phyloP scores from a whole-genome alignment of 352 stramenopile genomes.

The Nothophytophthora sp. region DNA sequence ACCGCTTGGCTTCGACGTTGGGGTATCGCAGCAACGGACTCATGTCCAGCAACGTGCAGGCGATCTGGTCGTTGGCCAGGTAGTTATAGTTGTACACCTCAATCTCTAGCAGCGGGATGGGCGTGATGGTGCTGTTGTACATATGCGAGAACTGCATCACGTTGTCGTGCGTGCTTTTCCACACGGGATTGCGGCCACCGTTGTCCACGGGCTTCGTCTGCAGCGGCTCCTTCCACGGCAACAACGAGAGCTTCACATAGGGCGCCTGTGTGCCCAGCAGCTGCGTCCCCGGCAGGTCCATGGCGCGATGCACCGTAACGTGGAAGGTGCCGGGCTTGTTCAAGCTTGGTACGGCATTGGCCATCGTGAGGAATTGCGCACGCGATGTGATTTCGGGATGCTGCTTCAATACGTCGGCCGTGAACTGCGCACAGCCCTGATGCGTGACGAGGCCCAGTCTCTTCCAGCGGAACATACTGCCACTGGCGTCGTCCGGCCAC shows the following conservation, averaged over 20 bases:
- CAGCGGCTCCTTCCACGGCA: slow-evolving; percentile 85
- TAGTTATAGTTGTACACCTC: slow-evolving; percentile 90
- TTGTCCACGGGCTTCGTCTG: slow-evolving; percentile 80
- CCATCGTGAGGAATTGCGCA: slow-evolving; percentile 45
- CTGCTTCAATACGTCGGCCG: slow-evolving; percentile 60
- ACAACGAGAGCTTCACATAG: slow-evolving; percentile 72
- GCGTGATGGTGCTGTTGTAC: slow-evolving; percentile 89
- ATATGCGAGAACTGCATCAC: slow-evolving; percentile 86
- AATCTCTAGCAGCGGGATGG: slow-evolving; percentile 80
- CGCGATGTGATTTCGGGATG: slow-evolving; percentile 63
- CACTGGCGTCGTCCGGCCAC: slow-evolving; percentile 66
- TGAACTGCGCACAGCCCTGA: slow-evolving; percentile 76
- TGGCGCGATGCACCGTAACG: slow-evolving; percentile 70
- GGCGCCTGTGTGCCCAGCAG: slow-evolving; percentile 65
- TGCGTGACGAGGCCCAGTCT: slow-evolving; percentile 64
- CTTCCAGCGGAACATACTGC: slow-evolving; percentile 57
- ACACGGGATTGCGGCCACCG: slow-evolving; percentile 73
- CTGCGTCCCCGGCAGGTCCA: slow-evolving; percentile 69
- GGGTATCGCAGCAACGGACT: slow-evolving; percentile 77
- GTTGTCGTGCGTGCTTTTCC: slow-evolving; percentile 74
- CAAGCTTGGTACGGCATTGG: slow-evolving; percentile 43
- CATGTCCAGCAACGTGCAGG: slow-evolving; percentile 81
- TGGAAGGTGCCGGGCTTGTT: slow-evolving; percentile 80
- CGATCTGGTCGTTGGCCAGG: slow-evolving; percentile 77
- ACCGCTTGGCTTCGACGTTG: slow-evolving; percentile 68